Evolutionary conservation across 495 filamentous ascomycete species (phyloP).

Genomic region (Arthonia radiata): DNA sequence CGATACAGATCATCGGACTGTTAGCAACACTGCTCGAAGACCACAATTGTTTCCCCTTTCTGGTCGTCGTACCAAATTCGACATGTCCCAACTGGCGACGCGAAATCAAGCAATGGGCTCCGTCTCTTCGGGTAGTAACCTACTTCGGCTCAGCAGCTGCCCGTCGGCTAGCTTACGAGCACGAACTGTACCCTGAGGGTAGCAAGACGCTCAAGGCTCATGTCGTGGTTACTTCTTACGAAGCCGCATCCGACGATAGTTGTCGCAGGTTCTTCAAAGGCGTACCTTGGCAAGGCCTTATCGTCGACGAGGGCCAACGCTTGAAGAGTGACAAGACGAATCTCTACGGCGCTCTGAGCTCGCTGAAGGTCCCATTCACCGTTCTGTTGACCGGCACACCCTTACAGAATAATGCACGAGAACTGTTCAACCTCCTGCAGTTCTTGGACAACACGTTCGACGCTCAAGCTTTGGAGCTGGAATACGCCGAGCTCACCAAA

Average conservation of each 20-base stretch:
- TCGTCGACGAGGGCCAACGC: constrained; percentile 92
- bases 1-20: constrained; percentile 75
- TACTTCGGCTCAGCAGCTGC: constrained; percentile 58
- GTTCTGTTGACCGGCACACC: constrained; percentile 77
- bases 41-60: constrained; percentile 72
- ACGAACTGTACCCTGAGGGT: constrained; percentile 59
- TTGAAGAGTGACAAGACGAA: constrained; percentile 77
- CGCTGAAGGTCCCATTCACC: constrained; percentile 52
- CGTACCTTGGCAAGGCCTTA: constrained; percentile 63
- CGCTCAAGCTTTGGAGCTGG: constrained; percentile 43
- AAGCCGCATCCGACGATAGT: constrained; percentile 47
- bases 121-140: constrained; percentile 60
- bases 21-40: constrained; percentile 45
- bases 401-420: constrained; percentile 80
- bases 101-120: constrained; percentile 87
- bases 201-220: constrained; percentile 47
- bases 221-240: constrained; percentile 85
- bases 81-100: constrained; percentile 94
- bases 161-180: constrained; percentile 40
- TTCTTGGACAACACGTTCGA: constrained; percentile 54
- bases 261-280: constrained; percentile 33
- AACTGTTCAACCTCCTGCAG: constrained; percentile 86
- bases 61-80: constrained; percentile 80
- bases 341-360: constrained; percentile 47
- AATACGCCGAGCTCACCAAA: constrained; percentile 48